Conservation (phyloP, 2,329 filamentous ascomycete genomes). For the Ophiostoma ulmi region DNA sequence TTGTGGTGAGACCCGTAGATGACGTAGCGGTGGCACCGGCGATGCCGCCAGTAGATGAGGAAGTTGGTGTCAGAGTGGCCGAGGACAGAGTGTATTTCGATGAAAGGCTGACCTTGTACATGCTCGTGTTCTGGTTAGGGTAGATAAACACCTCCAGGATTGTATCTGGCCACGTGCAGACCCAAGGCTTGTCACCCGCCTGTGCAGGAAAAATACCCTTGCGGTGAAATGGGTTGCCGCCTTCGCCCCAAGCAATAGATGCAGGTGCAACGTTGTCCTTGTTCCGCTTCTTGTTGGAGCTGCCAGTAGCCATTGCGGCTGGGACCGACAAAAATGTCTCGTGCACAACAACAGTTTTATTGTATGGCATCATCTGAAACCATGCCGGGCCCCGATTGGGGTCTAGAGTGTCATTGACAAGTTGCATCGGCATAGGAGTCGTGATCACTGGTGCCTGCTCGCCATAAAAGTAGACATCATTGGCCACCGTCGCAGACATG, state of each 20-base stretch:
- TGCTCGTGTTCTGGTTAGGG: constrained; percentile 47
- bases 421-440: constrained; percentile 37
- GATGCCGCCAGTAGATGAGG: background rate
- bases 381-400: constrained; percentile 49
- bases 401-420: constrained; percentile 51
- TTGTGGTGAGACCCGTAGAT: background rate
- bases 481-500: constrained; percentile 34
- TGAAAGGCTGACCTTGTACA: constrained; percentile 26
- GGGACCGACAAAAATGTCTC: constrained; percentile 38
- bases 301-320: constrained; percentile 10
- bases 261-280: background rate
- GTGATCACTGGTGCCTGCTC: constrained; percentile 47
- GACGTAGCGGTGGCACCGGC: background rate
- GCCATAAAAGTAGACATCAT: constrained; percentile 46
- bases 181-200: constrained; percentile 51
- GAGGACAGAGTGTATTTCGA: constrained; percentile 18
- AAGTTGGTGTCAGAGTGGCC: background rate
- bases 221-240: constrained; percentile 33
- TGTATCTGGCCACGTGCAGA: constrained; percentile 55
- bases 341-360: constrained; percentile 53
- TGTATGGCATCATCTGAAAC: constrained; percentile 45
- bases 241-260: background rate
- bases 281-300: constrained; percentile 30
- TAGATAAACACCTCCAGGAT: constrained; percentile 55
- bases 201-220: constrained; percentile 36